Evolutionary conservation across 106 monocot species (phyloP), one percentile per base, ranked within the genome.

Genomic region (Dendrobium catenatum): DNA sequence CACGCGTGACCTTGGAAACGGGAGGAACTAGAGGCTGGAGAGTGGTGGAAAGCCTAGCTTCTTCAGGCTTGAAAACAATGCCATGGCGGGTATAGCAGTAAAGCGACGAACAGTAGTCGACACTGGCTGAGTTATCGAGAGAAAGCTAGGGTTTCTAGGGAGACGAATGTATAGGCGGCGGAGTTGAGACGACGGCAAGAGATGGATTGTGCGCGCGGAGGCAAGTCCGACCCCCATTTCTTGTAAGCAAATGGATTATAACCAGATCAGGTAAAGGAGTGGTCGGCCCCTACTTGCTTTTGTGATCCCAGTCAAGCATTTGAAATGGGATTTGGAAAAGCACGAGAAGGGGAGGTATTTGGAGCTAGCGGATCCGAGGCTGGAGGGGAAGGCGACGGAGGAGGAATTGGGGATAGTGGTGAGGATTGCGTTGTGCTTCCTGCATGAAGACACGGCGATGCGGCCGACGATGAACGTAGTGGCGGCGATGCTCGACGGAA

Each of bases 41-140:
- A 27, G 93, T 87, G 20, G 93, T 83, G 6, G 98, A 95, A 80
- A 90, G 84, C 82, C 95, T 85, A 40, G 98, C 89, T 5, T 84
- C 89, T 84, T 93, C 91, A 26, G 97, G 83, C 83, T 83, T 91
- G 86, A 42, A 86, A 18, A 83, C 79, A 46, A 79, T 2, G 90
- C 89, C 88, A 87, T 90, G 78, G 83, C 72, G 78, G 84, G 19
- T 75, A 87, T 42, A 61, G 78, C 20, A 73, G 59, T 42, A 76
- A 82, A 33, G 51, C 41, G 74, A 81, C 58, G 78, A 81, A 6
- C 80, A 18, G 77, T 24, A 64, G 33, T 43, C 46, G 73, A 78
- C 1, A 22, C 22, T 40, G 76, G 42, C 19, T 55, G 6, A 1
- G 19, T 74, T 1, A 0, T 19, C 16, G 74, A 42, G n/a, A 74